A percentile compares a stretch with the other conserved stretches of the same genome.
These are phyloP conservation scores for Cunninghamia lanceolata DNA, from an alignment of 75 land plant genomes.

Conservation along the genomic window DNA sequence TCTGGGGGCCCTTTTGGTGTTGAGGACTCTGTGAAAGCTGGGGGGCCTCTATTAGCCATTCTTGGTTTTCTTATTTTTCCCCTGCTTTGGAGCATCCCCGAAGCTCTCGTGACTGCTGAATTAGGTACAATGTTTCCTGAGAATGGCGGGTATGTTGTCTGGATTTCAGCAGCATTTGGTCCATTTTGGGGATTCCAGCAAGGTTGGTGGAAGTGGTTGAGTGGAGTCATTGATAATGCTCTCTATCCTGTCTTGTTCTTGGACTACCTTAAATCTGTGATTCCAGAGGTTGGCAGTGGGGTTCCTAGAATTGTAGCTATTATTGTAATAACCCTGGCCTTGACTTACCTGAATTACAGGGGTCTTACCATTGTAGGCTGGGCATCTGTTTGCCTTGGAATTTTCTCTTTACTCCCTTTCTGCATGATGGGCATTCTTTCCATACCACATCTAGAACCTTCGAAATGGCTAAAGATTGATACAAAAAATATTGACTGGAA, in stretches of 20 bases:
- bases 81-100: constrained; percentile 76
- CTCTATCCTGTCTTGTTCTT: constrained; percentile 38
- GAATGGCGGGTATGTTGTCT: constrained; percentile 82
- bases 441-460: constrained; percentile 53
- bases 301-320: constrained; percentile 39
- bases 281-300: constrained; percentile 39
- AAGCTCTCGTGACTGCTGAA: constrained; percentile 84
- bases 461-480: constrained; percentile 51
- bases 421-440: constrained; percentile 52
- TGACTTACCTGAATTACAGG: constrained; percentile 78
- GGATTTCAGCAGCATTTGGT: constrained; percentile 82
- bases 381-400: constrained; percentile 50
- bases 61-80: constrained; percentile 74
- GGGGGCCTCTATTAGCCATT: constrained; percentile 74
- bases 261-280: constrained; percentile 29
- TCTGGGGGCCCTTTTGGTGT: constrained; percentile 87
- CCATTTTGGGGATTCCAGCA: constrained; percentile 89
- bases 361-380: constrained; percentile 76
- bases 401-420: constrained; percentile 71
- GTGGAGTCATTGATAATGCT: constrained; percentile 88
- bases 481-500: constrained; percentile 50
- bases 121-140: constrained; percentile 79
- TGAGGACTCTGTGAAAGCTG: constrained; percentile 70
- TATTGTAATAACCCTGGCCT: constrained; percentile 44
- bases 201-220: constrained; percentile 82